These are phyloP conservation scores for Castanea sativa DNA, from an alignment of 306 rosid genomes.

Conservation along the genomic window DNA sequence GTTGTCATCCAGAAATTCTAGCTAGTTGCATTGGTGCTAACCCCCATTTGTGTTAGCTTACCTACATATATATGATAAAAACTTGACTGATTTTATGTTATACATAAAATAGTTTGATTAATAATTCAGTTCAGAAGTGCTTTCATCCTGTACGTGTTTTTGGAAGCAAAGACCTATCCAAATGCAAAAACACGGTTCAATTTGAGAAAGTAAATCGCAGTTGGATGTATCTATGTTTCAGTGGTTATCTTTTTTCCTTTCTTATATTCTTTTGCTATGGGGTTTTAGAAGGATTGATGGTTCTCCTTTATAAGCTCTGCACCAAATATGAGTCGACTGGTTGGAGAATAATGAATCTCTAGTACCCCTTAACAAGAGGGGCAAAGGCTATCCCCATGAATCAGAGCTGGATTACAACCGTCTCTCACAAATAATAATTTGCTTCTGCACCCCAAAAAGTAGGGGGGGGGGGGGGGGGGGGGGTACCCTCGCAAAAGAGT, in stretches of 20 bases:
- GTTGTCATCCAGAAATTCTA: conserved; percentile 76
- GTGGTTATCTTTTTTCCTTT: not conserved
- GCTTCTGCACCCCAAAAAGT: too few species aligned
- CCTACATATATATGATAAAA: not conserved
- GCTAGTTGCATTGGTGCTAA: conserved; percentile 15
- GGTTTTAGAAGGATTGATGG: not conserved
- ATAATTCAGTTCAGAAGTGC: not conserved
- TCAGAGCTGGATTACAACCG: too few species aligned
- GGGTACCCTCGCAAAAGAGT: too few species aligned
- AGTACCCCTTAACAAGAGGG: too few species aligned
- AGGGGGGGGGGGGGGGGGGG: rapidly evolving
- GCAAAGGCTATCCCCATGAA: too few species aligned
- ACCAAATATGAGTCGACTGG: not conserved
- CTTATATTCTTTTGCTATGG: not conserved
- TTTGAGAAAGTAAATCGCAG: not conserved
- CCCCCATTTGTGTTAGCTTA: not conserved
- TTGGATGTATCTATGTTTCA: not conserved
- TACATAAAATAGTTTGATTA: not conserved
- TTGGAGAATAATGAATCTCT: not conserved
- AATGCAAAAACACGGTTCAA: not conserved
- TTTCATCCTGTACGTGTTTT: not conserved
- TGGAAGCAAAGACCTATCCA: not conserved
- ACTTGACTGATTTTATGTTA: not conserved
- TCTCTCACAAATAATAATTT: too few species aligned
- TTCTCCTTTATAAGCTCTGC: not conserved